These are phyloP conservation scores for Vitis hybrid DNA, from an alignment of 177 flowering plant genomes.

Conservation along the genomic window DNA sequence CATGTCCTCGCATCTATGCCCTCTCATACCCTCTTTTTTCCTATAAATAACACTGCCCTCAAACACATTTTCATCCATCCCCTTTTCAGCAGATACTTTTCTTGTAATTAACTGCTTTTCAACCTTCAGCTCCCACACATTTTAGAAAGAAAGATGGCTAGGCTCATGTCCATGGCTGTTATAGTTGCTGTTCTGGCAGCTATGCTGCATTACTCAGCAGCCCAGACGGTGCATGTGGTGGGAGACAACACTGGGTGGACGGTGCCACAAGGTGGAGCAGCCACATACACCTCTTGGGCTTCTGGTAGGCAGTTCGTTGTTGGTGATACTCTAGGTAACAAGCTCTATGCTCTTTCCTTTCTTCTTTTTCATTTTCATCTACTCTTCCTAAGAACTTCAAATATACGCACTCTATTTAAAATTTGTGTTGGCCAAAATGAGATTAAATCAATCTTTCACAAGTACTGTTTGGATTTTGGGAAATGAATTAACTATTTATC, in stretches of 20 bases:
- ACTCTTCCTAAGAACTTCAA: too few relatives aligned
- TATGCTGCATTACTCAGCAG: conserved; percentile 15
- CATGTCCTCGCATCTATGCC: too few relatives aligned
- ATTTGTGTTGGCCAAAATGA: too few relatives aligned
- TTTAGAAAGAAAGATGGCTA: conserved; percentile 7
- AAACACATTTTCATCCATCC: too few relatives aligned
- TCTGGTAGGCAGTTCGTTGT: conserved; percentile 21
- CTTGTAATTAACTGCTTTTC: too few relatives aligned
- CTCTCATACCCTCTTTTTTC: too few relatives aligned
- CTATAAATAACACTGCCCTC: too few relatives aligned
- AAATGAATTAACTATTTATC: neutral
- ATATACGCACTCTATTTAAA: too few relatives aligned
- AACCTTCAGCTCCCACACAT: too few relatives aligned
- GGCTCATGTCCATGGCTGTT: neutral
- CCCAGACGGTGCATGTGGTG: conserved; percentile 35
- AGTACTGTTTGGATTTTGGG: neutral
- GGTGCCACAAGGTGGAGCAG: conserved; percentile 11
- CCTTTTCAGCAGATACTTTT: too few relatives aligned
- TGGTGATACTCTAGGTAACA: conserved; percentile 31
- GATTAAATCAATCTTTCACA: neutral
- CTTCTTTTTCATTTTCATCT: neutral
- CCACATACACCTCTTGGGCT: conserved; percentile 24
- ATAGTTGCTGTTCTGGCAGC: neutral
- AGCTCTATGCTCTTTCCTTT: neutral
- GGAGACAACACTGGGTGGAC: conserved; percentile 36